Evolutionary conservation across 2,329 filamentous ascomycete species (phyloP).

Genomic region (Aspergillus transmontanensis): DNA sequence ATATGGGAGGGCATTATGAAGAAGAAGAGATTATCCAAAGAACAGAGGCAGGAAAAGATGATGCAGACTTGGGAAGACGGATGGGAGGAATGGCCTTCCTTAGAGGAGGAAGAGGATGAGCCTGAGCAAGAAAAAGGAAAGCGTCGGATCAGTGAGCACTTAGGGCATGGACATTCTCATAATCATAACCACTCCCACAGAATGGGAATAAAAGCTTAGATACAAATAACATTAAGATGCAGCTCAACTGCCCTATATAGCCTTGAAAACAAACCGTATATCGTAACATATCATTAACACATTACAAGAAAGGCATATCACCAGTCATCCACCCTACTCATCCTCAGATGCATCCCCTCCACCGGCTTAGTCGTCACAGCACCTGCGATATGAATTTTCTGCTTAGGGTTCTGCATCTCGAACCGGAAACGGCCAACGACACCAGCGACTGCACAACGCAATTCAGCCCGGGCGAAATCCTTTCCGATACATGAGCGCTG

Average conservation of each 20-base stretch:
- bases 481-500: slow-evolving; percentile 43
- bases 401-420: slow-evolving; percentile 40
- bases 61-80: slow-evolving; percentile 60
- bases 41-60: slow-evolving; percentile 51
- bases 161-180: slow-evolving; percentile 24
- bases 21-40: slow-evolving; percentile 33
- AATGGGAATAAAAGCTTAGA: not conserved
- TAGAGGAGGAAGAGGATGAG: slow-evolving; percentile 30
- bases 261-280: not conserved
- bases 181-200: slow-evolving; percentile 17
- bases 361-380: slow-evolving; percentile 43
- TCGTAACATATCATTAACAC: slow-evolving; percentile 9
- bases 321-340: slow-evolving; percentile 37
- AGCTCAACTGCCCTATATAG: not conserved
- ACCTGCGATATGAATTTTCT: slow-evolving; percentile 39
- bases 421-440: slow-evolving; percentile 39
- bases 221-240: not conserved
- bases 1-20: slow-evolving; percentile 58
- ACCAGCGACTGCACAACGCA: slow-evolving; percentile 43
- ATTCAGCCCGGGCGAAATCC: slow-evolving; percentile 46
- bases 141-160: slow-evolving; percentile 33
- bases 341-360: slow-evolving; percentile 41
- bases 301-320: slow-evolving; percentile 14
- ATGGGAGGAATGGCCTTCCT: slow-evolving; percentile 58
- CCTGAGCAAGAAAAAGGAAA: slow-evolving; percentile 21